A percentile compares a stretch with the other conserved stretches of the same genome.
These are phyloP conservation scores for Lachancea sp. DNA, from an alignment of 805 yeast species.

Conservation along the genomic window DNA sequence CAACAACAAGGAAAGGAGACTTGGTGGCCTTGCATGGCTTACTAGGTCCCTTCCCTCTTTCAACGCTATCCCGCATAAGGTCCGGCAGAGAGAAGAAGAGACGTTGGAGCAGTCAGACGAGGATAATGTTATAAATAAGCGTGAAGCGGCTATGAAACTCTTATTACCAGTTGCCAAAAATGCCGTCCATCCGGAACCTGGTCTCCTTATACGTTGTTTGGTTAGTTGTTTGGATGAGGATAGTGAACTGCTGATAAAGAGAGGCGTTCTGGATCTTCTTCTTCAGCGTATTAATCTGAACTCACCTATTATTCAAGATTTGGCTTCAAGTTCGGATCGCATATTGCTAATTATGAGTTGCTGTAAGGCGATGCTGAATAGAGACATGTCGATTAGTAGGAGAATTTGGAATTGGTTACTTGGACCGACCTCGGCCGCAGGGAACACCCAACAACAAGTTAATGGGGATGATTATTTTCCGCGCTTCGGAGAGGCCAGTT, in stretches of 20 bases:
- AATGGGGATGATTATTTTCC: constrained; percentile 43
- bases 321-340: constrained; percentile 48
- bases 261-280: constrained; percentile 84
- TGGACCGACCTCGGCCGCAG: constrained; percentile 48
- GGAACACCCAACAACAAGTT: constrained; percentile 37
- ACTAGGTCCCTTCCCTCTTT: constrained; percentile 57
- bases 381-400: constrained; percentile 92
- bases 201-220: constrained; percentile 68
- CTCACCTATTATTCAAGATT: constrained; percentile 46
- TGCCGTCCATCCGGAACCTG: constrained; percentile 70
- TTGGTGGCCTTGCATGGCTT: constrained; percentile 78
- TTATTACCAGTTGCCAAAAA: constrained; percentile 49
- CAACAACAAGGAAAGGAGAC: constrained; percentile 68
- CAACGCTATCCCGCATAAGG: constrained; percentile 33
- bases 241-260: constrained; percentile 62
- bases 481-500: constrained; percentile 44
- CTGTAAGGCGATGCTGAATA: constrained; percentile 61
- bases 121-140: constrained; percentile 23
- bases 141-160: constrained; percentile 31
- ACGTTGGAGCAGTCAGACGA: constrained; percentile 6
- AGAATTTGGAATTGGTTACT: constrained; percentile 90
- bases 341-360: constrained; percentile 55
- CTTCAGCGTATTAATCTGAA: constrained; percentile 60
- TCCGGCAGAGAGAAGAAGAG: constrained; percentile 14
- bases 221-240: constrained; percentile 60